Evolutionary conservation across 352 stramenopile genomes (phyloP).

Genomic region (Globisporangium emineosum): DNA sequence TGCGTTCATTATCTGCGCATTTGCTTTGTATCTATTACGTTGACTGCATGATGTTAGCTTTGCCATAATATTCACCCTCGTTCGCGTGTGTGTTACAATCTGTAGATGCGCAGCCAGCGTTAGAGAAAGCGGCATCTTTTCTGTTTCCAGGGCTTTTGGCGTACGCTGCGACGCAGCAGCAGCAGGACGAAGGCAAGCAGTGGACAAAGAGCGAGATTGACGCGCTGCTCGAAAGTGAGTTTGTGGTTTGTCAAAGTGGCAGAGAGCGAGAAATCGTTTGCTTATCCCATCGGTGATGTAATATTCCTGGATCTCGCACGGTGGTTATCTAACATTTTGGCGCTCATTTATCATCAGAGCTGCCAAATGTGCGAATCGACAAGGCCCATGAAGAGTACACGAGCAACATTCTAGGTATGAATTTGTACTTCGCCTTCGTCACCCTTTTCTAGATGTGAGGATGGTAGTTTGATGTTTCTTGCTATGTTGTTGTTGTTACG

Average conservation of each 20-base stretch:
- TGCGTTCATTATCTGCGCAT: slow-evolving; percentile 24
- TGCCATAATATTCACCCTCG: too few species aligned
- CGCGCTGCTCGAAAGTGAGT: slow-evolving; percentile 1
- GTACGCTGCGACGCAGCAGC: slow-evolving; percentile 23
- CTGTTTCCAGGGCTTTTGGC: slow-evolving; percentile 39
- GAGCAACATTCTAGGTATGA: slow-evolving; percentile 20
- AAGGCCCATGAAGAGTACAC: slow-evolving; percentile 19
- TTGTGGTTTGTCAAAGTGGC: too few species aligned
- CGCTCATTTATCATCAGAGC: slow-evolving; percentile 8
- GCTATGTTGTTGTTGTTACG: background rate
- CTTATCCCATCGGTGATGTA: too few species aligned
- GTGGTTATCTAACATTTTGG: background rate
- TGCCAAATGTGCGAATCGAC: slow-evolving; percentile 22
- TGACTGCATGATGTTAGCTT: too few species aligned
- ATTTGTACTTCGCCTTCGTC: too few species aligned
- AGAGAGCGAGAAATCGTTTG: background rate
- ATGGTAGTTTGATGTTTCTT: background rate
- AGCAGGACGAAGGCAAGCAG: slow-evolving; percentile 18
- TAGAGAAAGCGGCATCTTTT: slow-evolving; percentile 38
- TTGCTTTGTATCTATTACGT: background rate
- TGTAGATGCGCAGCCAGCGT: slow-evolving; percentile 52
- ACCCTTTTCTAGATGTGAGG: too few species aligned
- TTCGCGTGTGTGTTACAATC: background rate
- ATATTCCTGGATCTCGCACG: too few species aligned
- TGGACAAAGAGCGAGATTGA: slow-evolving; percentile 18